phyloP scores from a whole-genome alignment of 352 stramenopile genomes.

The Globisporangium canariense region DNA sequence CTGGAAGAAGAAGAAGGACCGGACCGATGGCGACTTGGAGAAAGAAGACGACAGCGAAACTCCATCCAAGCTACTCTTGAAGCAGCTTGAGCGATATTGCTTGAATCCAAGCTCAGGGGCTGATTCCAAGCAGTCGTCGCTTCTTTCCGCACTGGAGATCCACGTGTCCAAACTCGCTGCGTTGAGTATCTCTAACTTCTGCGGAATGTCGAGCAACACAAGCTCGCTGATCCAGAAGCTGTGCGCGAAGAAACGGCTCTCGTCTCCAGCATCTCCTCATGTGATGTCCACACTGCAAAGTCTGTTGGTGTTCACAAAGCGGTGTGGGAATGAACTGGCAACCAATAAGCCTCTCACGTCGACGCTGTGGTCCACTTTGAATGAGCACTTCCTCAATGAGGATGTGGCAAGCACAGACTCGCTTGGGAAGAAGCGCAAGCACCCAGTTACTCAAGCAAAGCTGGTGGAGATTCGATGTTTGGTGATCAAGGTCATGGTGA shows the following conservation, averaged over 20 bases:
- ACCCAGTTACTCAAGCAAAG: slow-evolving; percentile 24
- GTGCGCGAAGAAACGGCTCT: slow-evolving; percentile 49
- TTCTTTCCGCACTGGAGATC: slow-evolving; percentile 27
- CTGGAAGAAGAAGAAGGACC: slow-evolving; percentile 27
- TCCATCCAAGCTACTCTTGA: slow-evolving; percentile 30
- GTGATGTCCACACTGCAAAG: slow-evolving; percentile 48
- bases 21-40: slow-evolving; percentile 17
- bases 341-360: slow-evolving; percentile 23
- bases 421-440: slow-evolving; percentile 13
- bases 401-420: not conserved
- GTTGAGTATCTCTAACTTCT: slow-evolving; percentile 46
- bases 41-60: slow-evolving; percentile 21
- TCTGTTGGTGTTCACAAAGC: slow-evolving; percentile 62
- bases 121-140: slow-evolving; percentile 22
- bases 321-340: slow-evolving; percentile 29
- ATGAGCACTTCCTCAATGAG: slow-evolving; percentile 39
- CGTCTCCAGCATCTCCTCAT: slow-evolving; percentile 15
- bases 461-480: slow-evolving; percentile 51
- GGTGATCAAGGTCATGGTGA: slow-evolving; percentile 57
- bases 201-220: slow-evolving; percentile 31
- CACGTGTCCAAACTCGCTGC: slow-evolving; percentile 56
- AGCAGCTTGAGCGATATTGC: slow-evolving; percentile 51
- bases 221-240: slow-evolving; percentile 39
- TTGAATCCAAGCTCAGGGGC: slow-evolving; percentile 25
- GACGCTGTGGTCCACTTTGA: slow-evolving; percentile 43